phyloP scores from a whole-genome alignment of 1,139 yeast species.

The Pichia kudriavzevii region DNA sequence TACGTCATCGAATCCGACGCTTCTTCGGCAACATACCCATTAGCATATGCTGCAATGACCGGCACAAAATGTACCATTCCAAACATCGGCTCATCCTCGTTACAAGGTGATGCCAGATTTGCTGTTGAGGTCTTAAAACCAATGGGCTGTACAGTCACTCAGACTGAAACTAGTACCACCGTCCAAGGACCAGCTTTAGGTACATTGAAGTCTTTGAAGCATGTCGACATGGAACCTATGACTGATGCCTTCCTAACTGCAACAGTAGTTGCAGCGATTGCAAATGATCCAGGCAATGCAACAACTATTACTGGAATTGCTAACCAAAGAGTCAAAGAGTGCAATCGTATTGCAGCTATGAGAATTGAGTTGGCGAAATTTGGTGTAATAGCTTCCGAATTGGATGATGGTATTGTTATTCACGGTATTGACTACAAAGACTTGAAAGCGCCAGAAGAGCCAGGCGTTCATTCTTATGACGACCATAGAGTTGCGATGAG shows the following conservation, averaged over 20 bases:
- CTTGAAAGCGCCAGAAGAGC: slow-evolving; percentile 44
- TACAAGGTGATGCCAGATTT: slow-evolving; percentile 96
- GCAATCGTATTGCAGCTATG: slow-evolving; percentile 96
- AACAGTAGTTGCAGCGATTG: slow-evolving; percentile 86
- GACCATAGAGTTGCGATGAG: slow-evolving; percentile 99
- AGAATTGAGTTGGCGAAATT: slow-evolving; percentile 78
- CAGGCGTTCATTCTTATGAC: slow-evolving; percentile 75
- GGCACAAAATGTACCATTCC: slow-evolving; percentile 92
- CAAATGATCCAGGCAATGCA: slow-evolving; percentile 43
- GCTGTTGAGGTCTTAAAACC: slow-evolving; percentile 89
- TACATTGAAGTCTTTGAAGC: slow-evolving; percentile 56
- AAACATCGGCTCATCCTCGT: slow-evolving; percentile 82
- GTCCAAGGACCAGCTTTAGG: slow-evolving; percentile 84
- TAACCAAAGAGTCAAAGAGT: slow-evolving; percentile 94
- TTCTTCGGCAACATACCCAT: slow-evolving; percentile 96
- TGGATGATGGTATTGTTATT: slow-evolving; percentile 87
- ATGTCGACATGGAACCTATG: slow-evolving; percentile 98
- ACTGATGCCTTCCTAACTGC: slow-evolving; percentile 98
- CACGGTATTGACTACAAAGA: slow-evolving; percentile 51
- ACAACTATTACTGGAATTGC: slow-evolving; percentile 94
- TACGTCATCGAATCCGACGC: slow-evolving; percentile 96
- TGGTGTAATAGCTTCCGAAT: slow-evolving; percentile 78
- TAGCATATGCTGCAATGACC: slow-evolving; percentile 96
- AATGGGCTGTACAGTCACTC: slow-evolving; percentile 90
- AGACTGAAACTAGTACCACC: slow-evolving; percentile 78